Evolutionary conservation across 1,139 yeast genomes (phyloP).

Genomic region (Saccharomyces pastorianus): DNA sequence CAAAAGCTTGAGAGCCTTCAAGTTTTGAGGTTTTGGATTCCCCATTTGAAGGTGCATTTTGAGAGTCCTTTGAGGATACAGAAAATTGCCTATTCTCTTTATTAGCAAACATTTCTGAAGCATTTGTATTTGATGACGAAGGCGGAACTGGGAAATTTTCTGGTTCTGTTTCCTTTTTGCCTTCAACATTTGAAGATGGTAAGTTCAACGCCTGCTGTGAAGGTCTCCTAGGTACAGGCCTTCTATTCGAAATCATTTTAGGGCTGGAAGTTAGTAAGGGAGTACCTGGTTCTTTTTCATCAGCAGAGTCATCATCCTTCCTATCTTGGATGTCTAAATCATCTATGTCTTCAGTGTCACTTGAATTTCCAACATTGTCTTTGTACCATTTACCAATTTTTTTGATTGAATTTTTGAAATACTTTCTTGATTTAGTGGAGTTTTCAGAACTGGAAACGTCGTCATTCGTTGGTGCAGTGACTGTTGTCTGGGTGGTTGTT

Average conservation of each 20-base stretch:
- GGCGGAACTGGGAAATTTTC: not conserved
- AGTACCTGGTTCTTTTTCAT: slow-evolving; percentile 1
- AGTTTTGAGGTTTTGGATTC: not conserved
- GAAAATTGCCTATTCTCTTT: slow-evolving; percentile 11
- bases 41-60: not conserved
- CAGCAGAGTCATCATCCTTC: slow-evolving; percentile 2
- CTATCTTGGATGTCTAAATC: slow-evolving; percentile 5
- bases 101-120: slow-evolving; percentile 29
- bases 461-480: slow-evolving; percentile 1
- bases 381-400: slow-evolving; percentile 69
- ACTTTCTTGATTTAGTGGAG: slow-evolving; percentile 30
- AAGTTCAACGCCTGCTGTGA: not conserved
- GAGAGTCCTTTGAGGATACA: not conserved
- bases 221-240: slow-evolving; percentile 18
- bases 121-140: slow-evolving; percentile 16
- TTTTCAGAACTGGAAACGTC: slow-evolving; percentile 24
- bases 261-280: slow-evolving; percentile 8
- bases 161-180: not conserved
- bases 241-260: slow-evolving; percentile 29
- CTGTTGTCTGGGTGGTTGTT: not conserved
- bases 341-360: slow-evolving; percentile 8
- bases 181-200: not conserved
- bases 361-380: slow-evolving; percentile 33
- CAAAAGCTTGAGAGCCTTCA: slow-evolving; percentile 8
- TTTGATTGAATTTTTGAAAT: slow-evolving; percentile 41